phyloP scores from a whole-genome alignment of 495 filamentous ascomycete species.

The Neurospora sp. region DNA sequence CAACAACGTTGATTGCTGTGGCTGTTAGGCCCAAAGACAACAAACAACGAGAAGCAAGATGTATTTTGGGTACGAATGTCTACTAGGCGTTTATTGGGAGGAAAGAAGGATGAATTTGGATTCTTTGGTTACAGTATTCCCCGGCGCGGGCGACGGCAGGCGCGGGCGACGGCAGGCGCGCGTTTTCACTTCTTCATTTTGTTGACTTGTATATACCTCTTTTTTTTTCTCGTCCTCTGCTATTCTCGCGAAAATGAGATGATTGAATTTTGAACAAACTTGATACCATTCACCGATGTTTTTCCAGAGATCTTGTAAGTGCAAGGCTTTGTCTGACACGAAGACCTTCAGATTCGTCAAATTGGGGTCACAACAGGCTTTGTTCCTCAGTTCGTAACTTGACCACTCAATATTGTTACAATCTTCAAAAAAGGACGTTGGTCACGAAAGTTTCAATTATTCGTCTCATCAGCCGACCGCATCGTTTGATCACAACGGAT shows the following conservation, averaged over 20 bases:
- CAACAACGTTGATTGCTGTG: not conserved
- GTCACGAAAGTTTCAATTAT: not conserved
- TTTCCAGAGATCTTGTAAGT: too few species aligned
- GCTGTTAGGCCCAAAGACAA: not conserved
- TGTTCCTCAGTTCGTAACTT: not conserved
- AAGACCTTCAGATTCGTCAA: not conserved
- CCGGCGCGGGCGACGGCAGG: not conserved
- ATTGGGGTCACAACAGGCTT: not conserved
- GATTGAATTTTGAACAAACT: not conserved
- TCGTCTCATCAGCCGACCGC: not conserved
- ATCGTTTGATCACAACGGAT: not conserved
- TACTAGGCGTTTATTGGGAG: conserved; percentile 10
- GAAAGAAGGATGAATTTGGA: not conserved
- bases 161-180: not conserved
- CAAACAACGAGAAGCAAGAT: not conserved
- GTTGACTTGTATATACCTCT: not conserved
- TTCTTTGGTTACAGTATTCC: not conserved
- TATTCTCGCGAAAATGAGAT: not conserved
- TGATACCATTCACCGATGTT: too few species aligned
- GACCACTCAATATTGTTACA: not conserved
- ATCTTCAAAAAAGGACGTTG: not conserved
- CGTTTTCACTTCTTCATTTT: not conserved
- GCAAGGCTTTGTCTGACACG: too few species aligned
- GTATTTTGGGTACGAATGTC: conserved; percentile 4
- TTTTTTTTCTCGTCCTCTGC: not conserved